These are phyloP conservation scores for Stemphylium vesicarium DNA, from an alignment of 2,329 filamentous ascomycete species.

Conservation along the genomic window DNA sequence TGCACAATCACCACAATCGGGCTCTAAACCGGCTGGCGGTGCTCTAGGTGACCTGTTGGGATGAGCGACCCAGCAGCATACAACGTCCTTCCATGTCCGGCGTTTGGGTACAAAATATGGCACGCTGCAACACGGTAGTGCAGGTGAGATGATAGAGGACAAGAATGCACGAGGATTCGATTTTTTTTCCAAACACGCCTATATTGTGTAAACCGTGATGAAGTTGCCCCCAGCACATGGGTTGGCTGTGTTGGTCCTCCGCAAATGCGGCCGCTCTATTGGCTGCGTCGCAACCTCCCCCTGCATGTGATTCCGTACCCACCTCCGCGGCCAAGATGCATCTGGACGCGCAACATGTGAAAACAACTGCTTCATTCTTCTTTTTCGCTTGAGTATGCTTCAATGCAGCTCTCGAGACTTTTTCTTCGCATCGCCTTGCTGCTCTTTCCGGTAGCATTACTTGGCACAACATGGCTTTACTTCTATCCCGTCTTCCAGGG, in stretches of 20 bases:
- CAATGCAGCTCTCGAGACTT: constrained; percentile 59
- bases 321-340: constrained; percentile 7
- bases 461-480: constrained; percentile 80
- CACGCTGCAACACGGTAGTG: neutral
- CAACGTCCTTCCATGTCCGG: constrained; percentile 1
- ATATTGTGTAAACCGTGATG: neutral
- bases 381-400: constrained; percentile 40
- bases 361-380: constrained; percentile 5
- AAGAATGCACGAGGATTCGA: neutral
- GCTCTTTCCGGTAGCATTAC: constrained; percentile 70
- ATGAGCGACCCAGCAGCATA: constrained; percentile 18
- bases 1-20: constrained; percentile 33
- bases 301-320: constrained; percentile 3
- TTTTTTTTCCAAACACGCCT: neutral
- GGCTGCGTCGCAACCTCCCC: constrained; percentile 1
- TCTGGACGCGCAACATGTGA: constrained; percentile 18
- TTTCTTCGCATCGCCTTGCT: constrained; percentile 56
- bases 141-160: neutral
- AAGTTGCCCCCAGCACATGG: neutral
- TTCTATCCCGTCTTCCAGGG: constrained; percentile 79
- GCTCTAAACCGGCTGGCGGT: constrained; percentile 43
- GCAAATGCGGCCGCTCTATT: constrained; percentile 11
- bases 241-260: constrained; percentile 1
- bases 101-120: constrained; percentile 10
- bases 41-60: constrained; percentile 47